phyloP scores from a whole-genome alignment of 371 early-diverging fungal species.

The Basidiobolus heterosporus region DNA sequence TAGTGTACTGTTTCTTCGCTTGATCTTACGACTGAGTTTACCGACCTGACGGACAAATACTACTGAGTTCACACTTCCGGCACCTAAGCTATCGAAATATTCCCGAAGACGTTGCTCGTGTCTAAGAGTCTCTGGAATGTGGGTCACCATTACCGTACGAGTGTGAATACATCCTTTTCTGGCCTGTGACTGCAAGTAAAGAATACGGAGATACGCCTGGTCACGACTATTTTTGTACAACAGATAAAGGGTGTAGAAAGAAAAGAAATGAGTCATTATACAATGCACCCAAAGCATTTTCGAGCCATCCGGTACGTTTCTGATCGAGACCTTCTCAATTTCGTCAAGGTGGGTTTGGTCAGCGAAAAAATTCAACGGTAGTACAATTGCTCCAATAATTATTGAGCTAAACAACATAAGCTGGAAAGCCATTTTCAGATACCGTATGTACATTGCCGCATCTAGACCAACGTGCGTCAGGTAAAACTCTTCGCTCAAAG shows the following conservation, averaged over 20 bases:
- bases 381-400: constrained; percentile 23
- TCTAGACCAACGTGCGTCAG: constrained; percentile 36
- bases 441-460: constrained; percentile 47
- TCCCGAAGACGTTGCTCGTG: constrained; percentile 14
- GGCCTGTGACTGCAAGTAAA: constrained; percentile 8
- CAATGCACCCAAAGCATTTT: constrained; percentile 25
- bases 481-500: constrained; percentile 25
- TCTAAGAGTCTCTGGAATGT: constrained; percentile 18
- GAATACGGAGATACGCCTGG: constrained; percentile 17
- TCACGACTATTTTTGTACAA: constrained; percentile 26
- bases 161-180: constrained; percentile 6
- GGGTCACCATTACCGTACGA: constrained; percentile 18
- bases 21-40: constrained; percentile 3
- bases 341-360: constrained; percentile 4
- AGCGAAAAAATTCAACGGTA: constrained; percentile 30
- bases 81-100: constrained; percentile 16
- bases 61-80: constrained; percentile 20
- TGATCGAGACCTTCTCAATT: constrained; percentile 3
- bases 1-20: not conserved
- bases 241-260: constrained; percentile 24
- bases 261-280: constrained; percentile 15
- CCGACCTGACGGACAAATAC: constrained; percentile 13
- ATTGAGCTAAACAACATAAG: constrained; percentile 25
- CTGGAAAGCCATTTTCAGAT: constrained; percentile 41
- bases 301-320: constrained; percentile 8